Evolutionary conservation across 1,284 basidiomycete genomes (phyloP), one percentile per base, ranked within the genome.

Genomic region (Marasmius sp.): DNA sequence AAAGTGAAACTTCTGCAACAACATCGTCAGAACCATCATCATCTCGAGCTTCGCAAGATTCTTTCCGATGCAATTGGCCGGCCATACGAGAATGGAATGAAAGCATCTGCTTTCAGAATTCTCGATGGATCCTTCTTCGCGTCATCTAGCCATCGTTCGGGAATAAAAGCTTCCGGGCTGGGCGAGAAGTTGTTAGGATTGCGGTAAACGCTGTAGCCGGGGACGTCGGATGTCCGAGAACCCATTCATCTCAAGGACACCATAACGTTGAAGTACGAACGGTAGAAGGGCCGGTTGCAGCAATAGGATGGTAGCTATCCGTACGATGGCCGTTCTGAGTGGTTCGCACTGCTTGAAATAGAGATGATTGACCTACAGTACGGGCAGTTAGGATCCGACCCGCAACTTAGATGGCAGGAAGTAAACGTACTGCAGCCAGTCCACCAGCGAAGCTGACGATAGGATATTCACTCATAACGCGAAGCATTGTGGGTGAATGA

Each of bases 71-170:
- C 74, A 75, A 55, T 71, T 70, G 2, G 67, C 65, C 0, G 72
- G 1, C 73, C 74, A 49, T 61, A 66, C 3, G 71, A 75, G 64
- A 75, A 75, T 1, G 74, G 74, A 33, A 74, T 70, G 61, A 72
- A 75, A 6, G 74, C 71, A 18, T 45, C 43, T 7, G 12, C 12
- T n/a, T n/a, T n/a, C n/a, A n/a, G n/a, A n/a, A 45, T 18, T 14
- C 14, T 45, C 5, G 12, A 14, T 16, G 39, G n/a, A n/a, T 41
- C 43, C 14, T 18, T 18, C 6, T 18, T 45, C 14, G 14, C 43
- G 16, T 14, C 14, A 18, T 45, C 43, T 14, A 45, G 43, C 43
- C 43, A 45, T 7, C 43, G 43, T 45, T 45, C 43, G 12, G 43
- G 43, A 14, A 45, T 6, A 16, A 45, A 45, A 6, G 14, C 43